Conservation (phyloP, 208 protist genomes). For the Trypanosoma scelopori region DNA sequence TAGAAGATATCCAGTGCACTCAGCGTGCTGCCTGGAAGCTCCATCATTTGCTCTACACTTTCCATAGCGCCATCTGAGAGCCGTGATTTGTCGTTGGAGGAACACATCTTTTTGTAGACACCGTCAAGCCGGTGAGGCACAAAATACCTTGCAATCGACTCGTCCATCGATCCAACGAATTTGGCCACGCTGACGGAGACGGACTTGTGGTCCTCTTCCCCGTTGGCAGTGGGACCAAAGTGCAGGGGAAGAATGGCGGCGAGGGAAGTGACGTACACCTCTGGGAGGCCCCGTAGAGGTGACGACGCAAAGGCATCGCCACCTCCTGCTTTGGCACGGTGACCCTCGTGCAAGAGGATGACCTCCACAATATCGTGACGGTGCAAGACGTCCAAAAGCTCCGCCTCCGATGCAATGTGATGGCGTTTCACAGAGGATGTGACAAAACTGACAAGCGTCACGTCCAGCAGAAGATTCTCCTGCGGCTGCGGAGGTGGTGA, state of each 20-base stretch:
- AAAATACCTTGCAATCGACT: constrained; percentile 47
- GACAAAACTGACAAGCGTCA: constrained; percentile 78
- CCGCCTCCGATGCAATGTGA: constrained; percentile 39
- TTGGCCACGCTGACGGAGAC: constrained; percentile 23
- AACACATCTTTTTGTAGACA: constrained; percentile 46
- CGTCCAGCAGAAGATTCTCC: constrained; percentile 18
- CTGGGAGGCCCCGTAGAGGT: constrained; percentile 34
- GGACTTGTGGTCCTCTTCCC: constrained; percentile 69
- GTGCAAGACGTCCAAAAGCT: constrained; percentile 70
- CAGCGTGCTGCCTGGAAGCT: constrained; percentile 66
- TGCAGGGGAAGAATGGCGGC: constrained; percentile 58
- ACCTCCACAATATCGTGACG: constrained; percentile 79
- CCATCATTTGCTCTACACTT: constrained; percentile 20
- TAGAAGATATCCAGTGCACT: constrained; percentile 83
- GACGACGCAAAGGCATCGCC: not conserved
- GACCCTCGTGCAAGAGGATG: constrained; percentile 36
- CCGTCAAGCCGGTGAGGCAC: constrained; percentile 51
- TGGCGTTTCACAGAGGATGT: constrained; percentile 25
- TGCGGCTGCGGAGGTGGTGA: not conserved
- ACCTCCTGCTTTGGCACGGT: not conserved
- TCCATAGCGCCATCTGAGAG: not conserved
- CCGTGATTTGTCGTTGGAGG: not conserved
- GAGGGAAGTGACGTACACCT: constrained; percentile 44
- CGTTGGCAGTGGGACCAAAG: constrained; percentile 65
- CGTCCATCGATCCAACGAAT: constrained; percentile 35